Evolutionary conservation across 805 yeast species (phyloP), one percentile per base, ranked within the genome.

Genomic region (Metschnikowia shivogae): DNA sequence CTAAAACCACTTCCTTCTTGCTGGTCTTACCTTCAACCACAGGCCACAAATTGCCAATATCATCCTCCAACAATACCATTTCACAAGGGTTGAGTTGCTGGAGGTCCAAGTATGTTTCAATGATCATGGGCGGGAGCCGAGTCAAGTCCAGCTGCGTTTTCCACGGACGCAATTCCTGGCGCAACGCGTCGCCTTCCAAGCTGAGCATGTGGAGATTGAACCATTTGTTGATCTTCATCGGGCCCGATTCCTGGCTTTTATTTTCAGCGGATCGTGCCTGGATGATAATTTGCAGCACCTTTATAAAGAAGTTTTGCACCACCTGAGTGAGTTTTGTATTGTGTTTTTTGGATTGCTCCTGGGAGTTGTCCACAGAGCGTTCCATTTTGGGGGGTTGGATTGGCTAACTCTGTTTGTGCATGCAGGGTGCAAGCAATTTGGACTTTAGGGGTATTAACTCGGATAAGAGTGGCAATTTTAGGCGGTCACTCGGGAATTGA

Each of bases 1-100:
- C 99, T 46, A 93, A 67, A 2, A 93, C 97, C n/a, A 93, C 78
- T 63, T 92, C 98, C 13, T 80, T 73, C 56, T 85, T 85, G 56
- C 77, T 80, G 3, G 76, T 71, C 11, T 84, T 84, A 10, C 65
- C 61, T 47, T 74, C 78, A 8, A 84, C 70, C 10, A 82, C 82
- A 8, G 76, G 68, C 77, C 84, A 81, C 11, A 74, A 57, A 50
- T 72, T 71, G 20, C 74, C 77, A 6, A 73, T 72, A 3, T 72
- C 74, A 53, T 84, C 90, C 26, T 69, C 69, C 33, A 86, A 61
- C 29, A 81, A 75, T 27, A 86, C 71, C 17, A 80, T 70, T 50
- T 84, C 87, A 34, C 78, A 76, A 1, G 80, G 63, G 6, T 76
- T 64, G 39, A 86, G 61, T 19, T 68, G 73, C 19, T 86, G 67